phyloP scores from a whole-genome alignment of 495 filamentous ascomycete genomes.

The Tuber magnatum region DNA sequence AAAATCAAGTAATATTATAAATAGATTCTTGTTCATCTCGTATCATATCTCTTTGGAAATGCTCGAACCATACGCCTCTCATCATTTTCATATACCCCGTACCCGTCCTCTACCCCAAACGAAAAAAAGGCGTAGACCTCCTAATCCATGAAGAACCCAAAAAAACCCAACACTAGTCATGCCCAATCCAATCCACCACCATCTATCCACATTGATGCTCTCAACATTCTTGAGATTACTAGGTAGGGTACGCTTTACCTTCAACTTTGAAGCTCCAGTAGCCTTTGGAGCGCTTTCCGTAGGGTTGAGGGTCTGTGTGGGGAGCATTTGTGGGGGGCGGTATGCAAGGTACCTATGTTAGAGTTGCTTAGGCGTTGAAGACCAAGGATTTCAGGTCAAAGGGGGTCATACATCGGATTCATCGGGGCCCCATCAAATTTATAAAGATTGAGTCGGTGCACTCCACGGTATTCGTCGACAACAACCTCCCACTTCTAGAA shows the following conservation, averaged over 20 bases:
- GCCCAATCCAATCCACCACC: slow-evolving; percentile 65
- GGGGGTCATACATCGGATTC: slow-evolving; percentile 57
- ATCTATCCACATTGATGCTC: slow-evolving; percentile 50
- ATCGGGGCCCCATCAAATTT: slow-evolving; percentile 59
- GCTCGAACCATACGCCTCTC: not conserved
- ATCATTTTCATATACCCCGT: not conserved
- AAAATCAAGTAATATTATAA: too few species aligned
- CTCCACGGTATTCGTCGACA: slow-evolving; percentile 56
- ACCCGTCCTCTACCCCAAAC: not conserved
- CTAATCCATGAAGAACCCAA: slow-evolving; percentile 23
- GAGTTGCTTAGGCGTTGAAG: not conserved
- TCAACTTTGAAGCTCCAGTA: slow-evolving; percentile 34
- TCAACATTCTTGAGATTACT: slow-evolving; percentile 45
- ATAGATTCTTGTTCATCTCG: too few species aligned
- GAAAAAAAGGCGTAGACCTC: not conserved
- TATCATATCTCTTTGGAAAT: too few species aligned
- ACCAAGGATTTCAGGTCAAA: not conserved
- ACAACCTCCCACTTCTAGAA: slow-evolving; percentile 56
- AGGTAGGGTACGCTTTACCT: slow-evolving; percentile 40
- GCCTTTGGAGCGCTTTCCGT: slow-evolving; percentile 37
- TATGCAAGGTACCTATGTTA: slow-evolving; percentile 48
- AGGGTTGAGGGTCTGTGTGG: slow-evolving; percentile 62
- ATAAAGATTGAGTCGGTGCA: slow-evolving; percentile 60
- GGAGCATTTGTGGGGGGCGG: slow-evolving; percentile 66
- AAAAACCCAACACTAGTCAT: slow-evolving; percentile 57